Percentiles rank a stretch among this genome's conserved stretches.
Conservation (phyloP, 805 yeast genomes). For the Scheffersomyces coipomensis region DNA sequence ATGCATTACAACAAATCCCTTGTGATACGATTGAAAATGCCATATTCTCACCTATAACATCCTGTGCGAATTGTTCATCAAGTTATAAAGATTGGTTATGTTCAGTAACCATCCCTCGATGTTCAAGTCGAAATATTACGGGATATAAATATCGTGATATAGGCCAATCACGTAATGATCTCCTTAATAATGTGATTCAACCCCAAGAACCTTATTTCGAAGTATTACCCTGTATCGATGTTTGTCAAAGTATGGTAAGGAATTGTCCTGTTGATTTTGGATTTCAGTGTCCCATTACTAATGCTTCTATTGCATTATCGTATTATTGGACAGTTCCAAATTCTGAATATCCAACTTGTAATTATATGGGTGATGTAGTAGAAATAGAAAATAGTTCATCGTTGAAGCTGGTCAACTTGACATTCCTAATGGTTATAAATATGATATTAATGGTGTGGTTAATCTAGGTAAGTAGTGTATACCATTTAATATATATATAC, state of each 20-base stretch:
- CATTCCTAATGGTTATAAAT: no score
- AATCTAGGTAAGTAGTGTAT: no score
- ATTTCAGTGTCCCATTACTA: conserved; percentile 66
- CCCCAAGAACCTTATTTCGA: conserved; percentile 70
- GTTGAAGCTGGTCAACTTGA: background rate
- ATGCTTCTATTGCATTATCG: conserved; percentile 33
- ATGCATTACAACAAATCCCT: conserved; percentile 71
- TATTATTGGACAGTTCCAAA: conserved; percentile 37
- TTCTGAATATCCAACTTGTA: conserved; percentile 31
- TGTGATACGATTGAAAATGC: conserved; percentile 71
- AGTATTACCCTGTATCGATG: conserved; percentile 80
- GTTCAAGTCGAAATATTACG: conserved; percentile 51
- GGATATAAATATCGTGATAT: conserved; percentile 47
- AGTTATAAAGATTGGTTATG: conserved; percentile 89
- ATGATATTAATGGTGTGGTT: no score
- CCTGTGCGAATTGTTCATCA: conserved; percentile 69
- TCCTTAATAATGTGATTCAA: conserved; percentile 49
- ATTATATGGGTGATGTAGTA: conserved; percentile 28
- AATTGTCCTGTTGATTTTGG: conserved; percentile 81
- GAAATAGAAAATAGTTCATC: background rate
- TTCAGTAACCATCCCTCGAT: conserved; percentile 82
- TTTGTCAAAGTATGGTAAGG: conserved; percentile 74
- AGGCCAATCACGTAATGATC: conserved; percentile 57
- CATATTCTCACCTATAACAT: conserved; percentile 67
- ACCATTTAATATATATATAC: no score